phyloP scores from a whole-genome alignment of 129 eudicot genomes.

The Helichrysum umbraculigerum region DNA sequence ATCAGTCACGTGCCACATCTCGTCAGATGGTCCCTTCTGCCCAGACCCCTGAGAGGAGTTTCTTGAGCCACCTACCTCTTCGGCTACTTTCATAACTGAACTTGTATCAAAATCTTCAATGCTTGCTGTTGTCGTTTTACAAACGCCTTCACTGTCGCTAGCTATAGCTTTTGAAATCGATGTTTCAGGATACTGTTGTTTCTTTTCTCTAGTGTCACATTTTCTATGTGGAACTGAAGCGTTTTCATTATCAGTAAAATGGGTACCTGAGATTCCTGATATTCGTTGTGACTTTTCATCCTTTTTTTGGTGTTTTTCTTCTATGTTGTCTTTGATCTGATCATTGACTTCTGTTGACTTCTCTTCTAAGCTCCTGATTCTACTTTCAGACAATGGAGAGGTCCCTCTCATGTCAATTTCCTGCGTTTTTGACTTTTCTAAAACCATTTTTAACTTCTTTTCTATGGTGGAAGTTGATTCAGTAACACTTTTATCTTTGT shows the following conservation, averaged over 20 bases:
- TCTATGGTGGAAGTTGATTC: slow-evolving; percentile 32
- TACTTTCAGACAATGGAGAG: slow-evolving; percentile 41
- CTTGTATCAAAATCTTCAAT: slow-evolving; percentile 2
- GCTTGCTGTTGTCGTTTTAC: background rate
- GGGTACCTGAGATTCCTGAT: slow-evolving; percentile 24
- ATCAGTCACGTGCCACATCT: slow-evolving; percentile 73
- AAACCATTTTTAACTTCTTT: slow-evolving; percentile 31
- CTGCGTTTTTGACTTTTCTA: slow-evolving; percentile 33
- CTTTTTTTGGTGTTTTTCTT: slow-evolving; percentile 32
- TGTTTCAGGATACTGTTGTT: slow-evolving; percentile 28
- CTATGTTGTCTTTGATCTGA: slow-evolving; percentile 27
- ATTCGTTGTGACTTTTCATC: slow-evolving; percentile 37
- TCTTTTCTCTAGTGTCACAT: slow-evolving; percentile 26
- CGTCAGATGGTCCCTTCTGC: slow-evolving; percentile 70
- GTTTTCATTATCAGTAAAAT: slow-evolving; percentile 23
- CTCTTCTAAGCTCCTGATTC: slow-evolving; percentile 43
- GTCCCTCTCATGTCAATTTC: slow-evolving; percentile 30
- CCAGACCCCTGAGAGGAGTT: slow-evolving; percentile 45
- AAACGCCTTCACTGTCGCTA: background rate
- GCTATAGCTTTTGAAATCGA: slow-evolving; percentile 22
- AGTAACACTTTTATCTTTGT: slow-evolving; percentile 25
- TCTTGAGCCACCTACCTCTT: slow-evolving; percentile 38
- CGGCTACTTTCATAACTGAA: slow-evolving; percentile 5
- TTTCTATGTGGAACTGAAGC: slow-evolving; percentile 29
- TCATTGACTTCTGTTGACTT: slow-evolving; percentile 24